Evolutionary conservation across 2,329 filamentous ascomycete species (phyloP).

Genomic region (Neoscytalidium dimidiatum): DNA sequence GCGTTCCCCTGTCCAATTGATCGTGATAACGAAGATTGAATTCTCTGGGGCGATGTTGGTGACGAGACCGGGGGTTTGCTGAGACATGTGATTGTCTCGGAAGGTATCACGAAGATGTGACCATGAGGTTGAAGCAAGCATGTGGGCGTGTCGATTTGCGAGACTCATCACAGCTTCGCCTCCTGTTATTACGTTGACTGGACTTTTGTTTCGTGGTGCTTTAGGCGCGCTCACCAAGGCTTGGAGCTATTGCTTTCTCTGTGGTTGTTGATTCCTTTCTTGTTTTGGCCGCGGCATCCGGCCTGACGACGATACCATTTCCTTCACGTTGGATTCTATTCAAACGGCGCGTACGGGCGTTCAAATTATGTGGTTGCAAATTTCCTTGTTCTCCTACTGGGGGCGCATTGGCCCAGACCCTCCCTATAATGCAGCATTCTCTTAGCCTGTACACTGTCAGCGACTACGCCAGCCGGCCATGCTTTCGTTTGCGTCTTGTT

Average conservation of each 20-base stretch:
- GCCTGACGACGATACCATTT: constrained; percentile 20
- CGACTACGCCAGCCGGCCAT: background rate
- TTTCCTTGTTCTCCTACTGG: background rate
- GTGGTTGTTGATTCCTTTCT: background rate
- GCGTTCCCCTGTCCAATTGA: constrained; percentile 28
- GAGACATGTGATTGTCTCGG: too few species aligned
- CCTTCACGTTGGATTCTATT: constrained; percentile 8
- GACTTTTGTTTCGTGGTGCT: background rate
- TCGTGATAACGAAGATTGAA: background rate
- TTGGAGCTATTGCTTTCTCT: constrained; percentile 14
- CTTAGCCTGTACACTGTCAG: constrained; percentile 14
- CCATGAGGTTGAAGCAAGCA: background rate
- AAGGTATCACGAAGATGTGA: background rate
- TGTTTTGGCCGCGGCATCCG: background rate
- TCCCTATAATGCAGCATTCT: constrained; percentile 15
- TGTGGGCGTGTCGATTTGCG: background rate
- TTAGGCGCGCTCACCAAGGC: background rate
- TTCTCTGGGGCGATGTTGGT: background rate
- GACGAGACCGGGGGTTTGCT: too few species aligned
- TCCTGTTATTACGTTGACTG: background rate
- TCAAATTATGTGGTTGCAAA: background rate
- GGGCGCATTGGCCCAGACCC: constrained; percentile 4
- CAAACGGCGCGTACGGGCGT: constrained; percentile 6
- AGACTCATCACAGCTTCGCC: background rate
- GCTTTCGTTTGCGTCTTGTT: constrained; percentile 12